Evolutionary conservation across 2,329 filamentous ascomycete genomes (phyloP).

Genomic region (Phialemonium atrogriseum): DNA sequence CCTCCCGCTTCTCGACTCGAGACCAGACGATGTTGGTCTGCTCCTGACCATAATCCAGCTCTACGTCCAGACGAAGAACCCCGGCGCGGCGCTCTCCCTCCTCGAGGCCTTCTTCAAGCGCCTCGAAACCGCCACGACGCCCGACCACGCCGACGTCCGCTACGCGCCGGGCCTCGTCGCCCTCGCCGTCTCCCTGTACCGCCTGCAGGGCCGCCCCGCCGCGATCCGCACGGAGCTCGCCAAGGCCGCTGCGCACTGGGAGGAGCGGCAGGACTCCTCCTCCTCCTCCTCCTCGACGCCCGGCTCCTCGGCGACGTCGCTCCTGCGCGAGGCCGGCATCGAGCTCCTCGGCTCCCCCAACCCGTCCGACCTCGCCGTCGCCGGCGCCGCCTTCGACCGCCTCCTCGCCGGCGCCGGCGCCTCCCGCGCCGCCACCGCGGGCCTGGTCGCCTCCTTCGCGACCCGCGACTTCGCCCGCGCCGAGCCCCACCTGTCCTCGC

Average conservation of each 20-base stretch:
- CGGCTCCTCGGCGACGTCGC: slow-evolving; percentile 39
- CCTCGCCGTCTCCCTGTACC: slow-evolving; percentile 70
- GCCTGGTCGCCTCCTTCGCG: slow-evolving; percentile 77
- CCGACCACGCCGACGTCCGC: slow-evolving; percentile 58
- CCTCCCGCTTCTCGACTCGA: slow-evolving; percentile 59
- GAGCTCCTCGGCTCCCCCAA: slow-evolving; percentile 71
- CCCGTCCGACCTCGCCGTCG: slow-evolving; percentile 57
- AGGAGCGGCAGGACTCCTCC: slow-evolving; percentile 34
- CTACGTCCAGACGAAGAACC: slow-evolving; percentile 64
- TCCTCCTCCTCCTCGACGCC: slow-evolving; percentile 23
- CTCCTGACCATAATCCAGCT: slow-evolving; percentile 74
- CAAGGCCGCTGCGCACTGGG: slow-evolving; percentile 77
- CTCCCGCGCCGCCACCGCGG: slow-evolving; percentile 66
- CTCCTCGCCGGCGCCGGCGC: slow-evolving; percentile 58
- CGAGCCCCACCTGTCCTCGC: slow-evolving; percentile 42
- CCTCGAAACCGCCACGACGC: slow-evolving; percentile 53
- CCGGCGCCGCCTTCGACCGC: slow-evolving; percentile 70
- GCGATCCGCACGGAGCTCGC: slow-evolving; percentile 67
- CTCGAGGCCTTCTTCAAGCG: slow-evolving; percentile 68
- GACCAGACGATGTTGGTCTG: slow-evolving; percentile 74
- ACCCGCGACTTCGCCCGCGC: slow-evolving; percentile 49
- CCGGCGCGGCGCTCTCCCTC: slow-evolving; percentile 63
- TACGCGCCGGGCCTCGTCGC: slow-evolving; percentile 82
- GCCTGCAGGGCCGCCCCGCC: slow-evolving; percentile 61
- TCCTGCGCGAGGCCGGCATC: slow-evolving; percentile 75